Conservation (phyloP, 805 yeast species). For the Kodamaea nitidulidarum region DNA sequence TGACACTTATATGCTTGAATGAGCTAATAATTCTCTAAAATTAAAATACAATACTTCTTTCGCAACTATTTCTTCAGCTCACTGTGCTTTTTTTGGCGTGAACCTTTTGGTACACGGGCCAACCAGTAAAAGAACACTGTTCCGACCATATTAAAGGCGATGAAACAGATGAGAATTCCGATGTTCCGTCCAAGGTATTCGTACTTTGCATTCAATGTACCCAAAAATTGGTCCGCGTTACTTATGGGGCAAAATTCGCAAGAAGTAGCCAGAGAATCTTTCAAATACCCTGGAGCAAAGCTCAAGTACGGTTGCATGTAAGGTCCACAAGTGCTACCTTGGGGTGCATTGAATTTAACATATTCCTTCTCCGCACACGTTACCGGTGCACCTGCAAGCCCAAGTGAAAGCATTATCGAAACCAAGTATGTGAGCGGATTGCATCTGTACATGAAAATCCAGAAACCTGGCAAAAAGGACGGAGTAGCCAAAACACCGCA, state of each 20-base stretch:
- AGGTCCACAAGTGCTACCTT: conserved; percentile 20
- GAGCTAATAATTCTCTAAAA: too few species aligned
- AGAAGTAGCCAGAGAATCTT: conserved; percentile 40
- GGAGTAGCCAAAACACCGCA: conserved; percentile 24
- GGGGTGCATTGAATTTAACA: conserved; percentile 15
- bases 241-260: conserved; percentile 62
- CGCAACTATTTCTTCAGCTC: background rate
- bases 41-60: too few species aligned
- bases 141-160: conserved; percentile 23
- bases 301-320: conserved; percentile 19
- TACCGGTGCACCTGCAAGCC: conserved; percentile 18
- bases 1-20: too few species aligned
- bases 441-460: conserved; percentile 29
- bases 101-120: conserved; percentile 37
- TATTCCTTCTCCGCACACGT: conserved; percentile 17
- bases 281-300: conserved; percentile 31
- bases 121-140: conserved; percentile 37
- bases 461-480: conserved; percentile 20
- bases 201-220: conserved; percentile 38
- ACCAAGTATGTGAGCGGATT: conserved; percentile 26
- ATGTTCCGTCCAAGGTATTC: conserved; percentile 24
- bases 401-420: conserved; percentile 12
- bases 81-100: conserved; percentile 17
- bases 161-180: conserved; percentile 27
- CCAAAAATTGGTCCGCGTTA: conserved; percentile 59